These are phyloP conservation scores for Neofusicoccum parvum DNA, from an alignment of 2,329 filamentous ascomycete genomes.

Conservation along the genomic window DNA sequence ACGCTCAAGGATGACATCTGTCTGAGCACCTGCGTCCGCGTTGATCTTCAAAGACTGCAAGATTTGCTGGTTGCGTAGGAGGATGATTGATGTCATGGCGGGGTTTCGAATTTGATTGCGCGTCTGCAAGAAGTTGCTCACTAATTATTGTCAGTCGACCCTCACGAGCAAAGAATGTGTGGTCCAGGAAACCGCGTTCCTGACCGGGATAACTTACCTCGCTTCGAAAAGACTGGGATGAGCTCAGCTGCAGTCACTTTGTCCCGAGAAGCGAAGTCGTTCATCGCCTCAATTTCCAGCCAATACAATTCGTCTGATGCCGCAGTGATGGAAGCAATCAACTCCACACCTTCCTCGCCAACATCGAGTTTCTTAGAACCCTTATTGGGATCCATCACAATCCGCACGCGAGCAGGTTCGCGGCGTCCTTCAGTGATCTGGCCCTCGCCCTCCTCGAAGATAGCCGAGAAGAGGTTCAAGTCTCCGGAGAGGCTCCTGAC, in stretches of 20 bases:
- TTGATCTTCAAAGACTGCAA: constrained; percentile 69
- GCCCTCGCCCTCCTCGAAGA: constrained; percentile 71
- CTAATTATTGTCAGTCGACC: constrained; percentile 42
- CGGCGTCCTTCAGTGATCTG: constrained; percentile 65
- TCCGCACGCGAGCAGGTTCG: constrained; percentile 68
- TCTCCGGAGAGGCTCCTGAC: constrained; percentile 67
- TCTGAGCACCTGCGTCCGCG: constrained; percentile 44
- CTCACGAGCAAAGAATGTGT: background rate
- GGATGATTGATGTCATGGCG: constrained; percentile 65
- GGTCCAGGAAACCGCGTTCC: background rate
- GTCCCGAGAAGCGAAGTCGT: constrained; percentile 73
- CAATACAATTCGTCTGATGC: constrained; percentile 57
- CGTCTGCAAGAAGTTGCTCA: constrained; percentile 70
- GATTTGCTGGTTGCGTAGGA: constrained; percentile 77
- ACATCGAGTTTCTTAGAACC: constrained; percentile 57
- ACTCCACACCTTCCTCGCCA: constrained; percentile 63
- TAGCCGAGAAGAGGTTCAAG: constrained; percentile 61
- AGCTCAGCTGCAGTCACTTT: constrained; percentile 74
- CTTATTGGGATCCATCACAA: constrained; percentile 72
- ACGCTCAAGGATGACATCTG: constrained; percentile 33
- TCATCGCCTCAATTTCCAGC: constrained; percentile 64
- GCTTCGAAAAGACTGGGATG: constrained; percentile 70
- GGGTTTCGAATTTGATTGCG: constrained; percentile 71
- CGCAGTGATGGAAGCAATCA: constrained; percentile 66
- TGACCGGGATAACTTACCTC: constrained; percentile 58